Base-by-base conservation (phyloP, 805 yeast species). In the Candida loeiensis region DNA sequence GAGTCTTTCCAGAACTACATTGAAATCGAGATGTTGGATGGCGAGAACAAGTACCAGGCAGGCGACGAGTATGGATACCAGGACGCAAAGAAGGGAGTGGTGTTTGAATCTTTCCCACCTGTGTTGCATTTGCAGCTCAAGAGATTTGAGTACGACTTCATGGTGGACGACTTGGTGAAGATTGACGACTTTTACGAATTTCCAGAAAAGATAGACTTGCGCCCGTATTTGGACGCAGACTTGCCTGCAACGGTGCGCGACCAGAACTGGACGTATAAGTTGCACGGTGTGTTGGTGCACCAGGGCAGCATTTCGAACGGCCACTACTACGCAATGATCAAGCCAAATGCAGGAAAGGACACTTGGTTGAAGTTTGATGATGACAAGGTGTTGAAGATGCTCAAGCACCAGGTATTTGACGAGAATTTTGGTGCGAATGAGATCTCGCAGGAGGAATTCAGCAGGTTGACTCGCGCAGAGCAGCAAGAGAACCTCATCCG, bases 231-330 rank as follows among this genome's bases (percentile, higher is more conserved):
- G 45, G 93, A 85, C 43, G 78, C 77, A 30, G 76, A 70, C 33
- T 54, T 67, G 37, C 58, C 63, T 6, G 64, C 66, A 1, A 64
- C 66, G 11, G 57, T 61, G 22, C 63, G 60, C 36, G 57, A 63
- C 34, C 81, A 82, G 45, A 74, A 85, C 45, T 85, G 90, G 81
- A 80, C 72, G 25, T 93, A 93, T 59, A 80, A 78, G 38, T 66
- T 93, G 18, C 96, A 91, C 60, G 96, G 98, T 8, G 99, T 93
- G 2, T 69, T 93, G 42, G 97, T 93, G 9, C 99, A 93, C 59
- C 83, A 89, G 30, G 99, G 99, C 44, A 96, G 91, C 55, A 82
- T 93, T 36, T 85, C 95, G 8, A 85, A 90, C 33, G 99, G 99
- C 15, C 99, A 93, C 58, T 93, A 93, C 61, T 93, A 93, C 56